phyloP scores from a whole-genome alignment of 2,329 filamentous ascomycete species.

The Alternaria sp. region DNA sequence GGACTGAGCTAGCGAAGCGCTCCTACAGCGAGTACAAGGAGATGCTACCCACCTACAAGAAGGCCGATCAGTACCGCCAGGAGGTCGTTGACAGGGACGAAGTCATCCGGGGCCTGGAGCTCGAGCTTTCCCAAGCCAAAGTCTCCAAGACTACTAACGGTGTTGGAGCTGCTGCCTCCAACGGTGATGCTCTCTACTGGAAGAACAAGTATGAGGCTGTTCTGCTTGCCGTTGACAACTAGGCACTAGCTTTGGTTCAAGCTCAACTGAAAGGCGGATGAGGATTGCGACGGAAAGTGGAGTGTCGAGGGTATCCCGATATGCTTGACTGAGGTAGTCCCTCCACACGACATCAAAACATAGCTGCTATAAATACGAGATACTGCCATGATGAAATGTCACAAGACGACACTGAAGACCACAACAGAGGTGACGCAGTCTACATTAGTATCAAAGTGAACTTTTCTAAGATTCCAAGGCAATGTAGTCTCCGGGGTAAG shows the following conservation, averaged over 20 bases:
- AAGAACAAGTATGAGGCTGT: constrained; percentile 34
- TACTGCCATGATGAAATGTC: neutral
- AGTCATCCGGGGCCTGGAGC: constrained; percentile 24
- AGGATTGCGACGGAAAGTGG: neutral
- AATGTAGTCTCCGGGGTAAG: neutral
- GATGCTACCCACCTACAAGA: constrained; percentile 25
- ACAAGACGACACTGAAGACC: neutral
- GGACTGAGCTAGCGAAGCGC: constrained; percentile 32
- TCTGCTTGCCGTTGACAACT: constrained; percentile 19
- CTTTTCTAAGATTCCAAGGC: neutral
- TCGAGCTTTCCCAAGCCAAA: constrained; percentile 22
- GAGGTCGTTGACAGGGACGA: constrained; percentile 18
- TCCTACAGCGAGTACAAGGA: constrained; percentile 37
- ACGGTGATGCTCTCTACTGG: constrained; percentile 27
- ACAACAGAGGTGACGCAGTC: neutral
- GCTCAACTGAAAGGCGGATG: neutral
- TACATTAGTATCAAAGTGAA: neutral
- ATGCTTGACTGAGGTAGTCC: neutral
- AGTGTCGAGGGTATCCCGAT: neutral
- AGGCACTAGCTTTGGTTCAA: neutral
- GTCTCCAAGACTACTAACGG: constrained; percentile 15
- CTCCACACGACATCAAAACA: neutral
- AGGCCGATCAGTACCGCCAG: constrained; percentile 25
- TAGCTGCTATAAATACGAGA: neutral
- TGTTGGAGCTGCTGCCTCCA: neutral